A percentile compares a stretch with the other conserved stretches of the same genome.
phyloP scores from a whole-genome alignment of 2,329 filamentous ascomycete species.

The Talaromyces amestolkiae region DNA sequence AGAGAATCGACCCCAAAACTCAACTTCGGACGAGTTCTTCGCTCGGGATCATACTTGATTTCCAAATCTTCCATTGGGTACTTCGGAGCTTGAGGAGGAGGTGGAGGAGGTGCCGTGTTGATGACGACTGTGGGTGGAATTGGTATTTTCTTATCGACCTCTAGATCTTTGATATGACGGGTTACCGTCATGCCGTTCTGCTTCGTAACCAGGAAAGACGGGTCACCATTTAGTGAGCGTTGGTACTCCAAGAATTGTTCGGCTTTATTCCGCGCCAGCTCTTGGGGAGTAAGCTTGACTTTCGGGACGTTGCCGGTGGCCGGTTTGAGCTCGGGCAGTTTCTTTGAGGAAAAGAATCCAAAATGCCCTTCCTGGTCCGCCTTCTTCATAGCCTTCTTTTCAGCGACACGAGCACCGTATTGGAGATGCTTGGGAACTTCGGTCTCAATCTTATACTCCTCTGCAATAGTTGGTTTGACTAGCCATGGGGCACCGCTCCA shows the following conservation, averaged over 20 bases:
- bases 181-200: constrained; percentile 28
- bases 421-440: constrained; percentile 78
- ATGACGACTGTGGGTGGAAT: constrained; percentile 39
- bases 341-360: constrained; percentile 52
- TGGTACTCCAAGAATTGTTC: constrained; percentile 51
- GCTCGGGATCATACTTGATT: constrained; percentile 64
- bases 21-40: constrained; percentile 66
- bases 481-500: constrained; percentile 98
- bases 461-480: constrained; percentile 82
- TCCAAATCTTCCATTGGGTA: constrained; percentile 96
- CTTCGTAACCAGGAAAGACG: constrained; percentile 38
- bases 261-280: constrained; percentile 47
- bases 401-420: constrained; percentile 74
- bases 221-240: constrained; percentile 45
- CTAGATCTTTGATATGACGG: constrained; percentile 31
- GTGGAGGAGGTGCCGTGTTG: constrained; percentile 56
- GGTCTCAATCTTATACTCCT: constrained; percentile 80
- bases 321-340: constrained; percentile 71
- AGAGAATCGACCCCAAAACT: constrained; percentile 72
- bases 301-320: constrained; percentile 66
- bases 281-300: constrained; percentile 50
- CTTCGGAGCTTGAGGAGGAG: constrained; percentile 74
- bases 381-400: constrained; percentile 71
- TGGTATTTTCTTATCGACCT: constrained; percentile 35
- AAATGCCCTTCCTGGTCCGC: constrained; percentile 50